phyloP scores from a whole-genome alignment of 352 stramenopile genomes.

The Pythium guiyangense region DNA sequence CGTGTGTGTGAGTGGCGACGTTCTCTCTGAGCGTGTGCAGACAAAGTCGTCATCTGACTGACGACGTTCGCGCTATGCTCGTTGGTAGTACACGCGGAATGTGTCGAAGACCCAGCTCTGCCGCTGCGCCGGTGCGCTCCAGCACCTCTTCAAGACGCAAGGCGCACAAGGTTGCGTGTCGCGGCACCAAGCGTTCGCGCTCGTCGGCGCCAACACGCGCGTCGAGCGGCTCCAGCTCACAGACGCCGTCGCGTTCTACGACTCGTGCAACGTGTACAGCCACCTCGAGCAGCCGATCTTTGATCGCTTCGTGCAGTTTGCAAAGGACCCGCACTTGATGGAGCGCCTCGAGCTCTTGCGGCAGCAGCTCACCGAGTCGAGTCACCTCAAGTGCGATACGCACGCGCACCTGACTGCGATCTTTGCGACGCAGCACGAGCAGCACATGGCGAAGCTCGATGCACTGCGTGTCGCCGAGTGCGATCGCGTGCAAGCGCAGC shows the following conservation, averaged over 20 bases:
- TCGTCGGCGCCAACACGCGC: constrained; percentile 25
- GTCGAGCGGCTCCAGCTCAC: constrained; percentile 60
- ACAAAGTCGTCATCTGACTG: not conserved
- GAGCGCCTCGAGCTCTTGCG: constrained; percentile 42
- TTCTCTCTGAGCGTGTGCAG: too few species aligned
- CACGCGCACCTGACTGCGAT: constrained; percentile 41
- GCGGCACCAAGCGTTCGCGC: constrained; percentile 46
- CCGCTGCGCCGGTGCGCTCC: constrained; percentile 38
- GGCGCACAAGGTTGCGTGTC: constrained; percentile 22
- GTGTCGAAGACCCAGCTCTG: constrained; percentile 51
- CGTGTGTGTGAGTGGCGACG: not conserved
- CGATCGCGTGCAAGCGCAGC: constrained; percentile 33
- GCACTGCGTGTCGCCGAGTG: constrained; percentile 28
- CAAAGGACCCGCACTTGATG: constrained; percentile 59
- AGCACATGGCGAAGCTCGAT: constrained; percentile 37
- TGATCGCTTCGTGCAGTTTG: constrained; percentile 58
- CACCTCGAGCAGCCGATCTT: constrained; percentile 69
- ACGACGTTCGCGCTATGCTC: not conserved
- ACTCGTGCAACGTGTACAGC: constrained; percentile 48
- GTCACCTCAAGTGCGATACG: constrained; percentile 41
- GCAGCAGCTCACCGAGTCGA: constrained; percentile 48
- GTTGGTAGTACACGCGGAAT: constrained; percentile 31
- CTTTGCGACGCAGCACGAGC: constrained; percentile 37
- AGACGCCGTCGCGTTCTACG: constrained; percentile 56
- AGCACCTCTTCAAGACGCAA: constrained; percentile 39